Conservation (phyloP, 2,329 filamentous ascomycete species). For the Dactylonectria macrodidyma region DNA sequence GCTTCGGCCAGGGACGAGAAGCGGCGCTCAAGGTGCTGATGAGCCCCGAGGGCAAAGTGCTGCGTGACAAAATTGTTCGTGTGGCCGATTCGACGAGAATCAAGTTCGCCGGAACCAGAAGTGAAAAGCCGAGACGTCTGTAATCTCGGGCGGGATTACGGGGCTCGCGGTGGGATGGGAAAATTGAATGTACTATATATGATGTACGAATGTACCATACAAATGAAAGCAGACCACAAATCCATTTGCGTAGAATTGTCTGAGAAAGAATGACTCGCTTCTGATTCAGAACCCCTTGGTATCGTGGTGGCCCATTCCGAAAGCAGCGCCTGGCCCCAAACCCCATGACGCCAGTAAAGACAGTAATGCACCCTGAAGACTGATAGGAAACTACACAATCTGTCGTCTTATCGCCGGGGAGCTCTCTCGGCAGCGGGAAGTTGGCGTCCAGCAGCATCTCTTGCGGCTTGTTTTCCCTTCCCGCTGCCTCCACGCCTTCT, state of each 20-base stretch:
- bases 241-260: conserved; percentile 33
- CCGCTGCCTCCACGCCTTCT: conserved; percentile 56
- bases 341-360: conserved; percentile 43
- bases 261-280: conserved; percentile 40
- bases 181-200: conserved; percentile 54
- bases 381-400: not conserved
- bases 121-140: conserved; percentile 86
- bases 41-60: conserved; percentile 83
- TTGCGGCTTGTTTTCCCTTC: conserved; percentile 61
- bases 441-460: conserved; percentile 66
- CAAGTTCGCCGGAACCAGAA: conserved; percentile 96
- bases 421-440: conserved; percentile 69
- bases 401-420: conserved; percentile 51
- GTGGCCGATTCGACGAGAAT: conserved; percentile 90
- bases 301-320: conserved; percentile 43
- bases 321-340: conserved; percentile 35
- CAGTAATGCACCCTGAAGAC: conserved; percentile 6
- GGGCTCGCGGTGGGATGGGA: conserved; percentile 32
- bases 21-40: conserved; percentile 91
- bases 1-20: conserved; percentile 89
- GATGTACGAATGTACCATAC: conserved; percentile 53
- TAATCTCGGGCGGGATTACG: conserved; percentile 42
- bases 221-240: conserved; percentile 42
- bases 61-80: conserved; percentile 82
- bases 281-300: conserved; percentile 43